Evolutionary conservation across 2,329 filamentous ascomycete species (phyloP).

Genomic region (Thelonectria blattea): DNA sequence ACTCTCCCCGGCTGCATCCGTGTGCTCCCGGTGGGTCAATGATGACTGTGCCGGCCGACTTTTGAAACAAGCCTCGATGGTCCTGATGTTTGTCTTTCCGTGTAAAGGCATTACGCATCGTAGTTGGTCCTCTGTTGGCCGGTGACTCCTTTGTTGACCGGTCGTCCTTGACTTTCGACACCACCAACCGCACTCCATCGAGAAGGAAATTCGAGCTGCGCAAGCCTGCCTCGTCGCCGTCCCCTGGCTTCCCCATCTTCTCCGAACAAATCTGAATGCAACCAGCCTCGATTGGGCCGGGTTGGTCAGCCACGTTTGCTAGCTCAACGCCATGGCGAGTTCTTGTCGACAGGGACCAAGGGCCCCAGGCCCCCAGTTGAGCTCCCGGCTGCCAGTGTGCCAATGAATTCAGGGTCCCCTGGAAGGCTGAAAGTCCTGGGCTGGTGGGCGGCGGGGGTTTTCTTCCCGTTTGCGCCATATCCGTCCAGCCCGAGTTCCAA

Average conservation of each 20-base stretch:
- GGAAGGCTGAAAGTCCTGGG: not conserved
- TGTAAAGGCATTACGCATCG: not conserved
- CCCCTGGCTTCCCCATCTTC: not conserved
- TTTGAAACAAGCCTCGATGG: slow-evolving; percentile 18
- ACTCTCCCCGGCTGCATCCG: too few relatives aligned
- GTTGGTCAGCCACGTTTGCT: not conserved
- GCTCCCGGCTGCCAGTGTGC: not conserved
- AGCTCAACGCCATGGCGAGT: slow-evolving; percentile 6
- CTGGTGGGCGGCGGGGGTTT: slow-evolving; percentile 2
- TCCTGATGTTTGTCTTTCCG: too few relatives aligned
- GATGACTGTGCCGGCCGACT: slow-evolving; percentile 4
- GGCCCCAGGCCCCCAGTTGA: not conserved
- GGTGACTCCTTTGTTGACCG: not conserved
- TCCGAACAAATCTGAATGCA: not conserved
- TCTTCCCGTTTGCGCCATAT: slow-evolving; percentile 13
- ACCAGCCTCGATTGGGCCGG: not conserved
- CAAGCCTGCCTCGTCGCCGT: not conserved
- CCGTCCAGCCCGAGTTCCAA: slow-evolving; percentile 1
- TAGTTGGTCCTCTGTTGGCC: not conserved
- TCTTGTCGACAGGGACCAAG: not conserved
- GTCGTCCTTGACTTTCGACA: not conserved
- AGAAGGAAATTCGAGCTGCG: not conserved
- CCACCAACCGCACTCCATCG: too few relatives aligned
- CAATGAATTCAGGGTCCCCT: slow-evolving; percentile 14
- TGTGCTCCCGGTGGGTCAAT: slow-evolving; percentile 5